phyloP scores from a whole-genome alignment of 2,329 filamentous ascomycete genomes.

The Coleophoma cylindrospora region DNA sequence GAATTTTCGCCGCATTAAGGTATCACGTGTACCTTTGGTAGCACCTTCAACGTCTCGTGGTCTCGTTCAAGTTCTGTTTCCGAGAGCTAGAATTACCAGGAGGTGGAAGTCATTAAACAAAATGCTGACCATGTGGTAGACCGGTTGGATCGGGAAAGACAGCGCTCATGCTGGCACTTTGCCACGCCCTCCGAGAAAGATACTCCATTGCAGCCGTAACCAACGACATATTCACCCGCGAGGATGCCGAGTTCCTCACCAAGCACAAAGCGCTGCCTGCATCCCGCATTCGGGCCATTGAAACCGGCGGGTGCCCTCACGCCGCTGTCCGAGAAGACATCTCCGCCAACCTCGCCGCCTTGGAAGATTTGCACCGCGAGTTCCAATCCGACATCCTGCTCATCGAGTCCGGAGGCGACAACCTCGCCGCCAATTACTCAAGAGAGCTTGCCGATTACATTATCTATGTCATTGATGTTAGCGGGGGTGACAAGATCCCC shows the following conservation, averaged over 20 bases:
- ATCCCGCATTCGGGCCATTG: slow-evolving; percentile 85
- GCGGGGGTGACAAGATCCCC: slow-evolving; percentile 93
- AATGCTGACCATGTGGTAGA: slow-evolving; percentile 37
- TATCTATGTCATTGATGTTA: slow-evolving; percentile 97
- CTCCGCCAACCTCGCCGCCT: slow-evolving; percentile 82
- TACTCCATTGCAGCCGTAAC: slow-evolving; percentile 94
- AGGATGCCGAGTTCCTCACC: slow-evolving; percentile 97
- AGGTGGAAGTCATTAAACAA: neutral
- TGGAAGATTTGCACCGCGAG: slow-evolving; percentile 79
- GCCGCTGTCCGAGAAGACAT: slow-evolving; percentile 98
- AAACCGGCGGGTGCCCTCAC: slow-evolving; percentile 95
- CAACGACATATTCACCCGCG: slow-evolving; percentile 97
- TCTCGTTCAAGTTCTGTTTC: neutral
- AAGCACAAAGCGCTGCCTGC: slow-evolving; percentile 78
- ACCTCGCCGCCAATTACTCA: slow-evolving; percentile 94
- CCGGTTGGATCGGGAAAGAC: slow-evolving; percentile 97
- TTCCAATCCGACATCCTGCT: slow-evolving; percentile 81
- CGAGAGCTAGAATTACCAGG: neutral
- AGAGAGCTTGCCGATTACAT: slow-evolving; percentile 95
- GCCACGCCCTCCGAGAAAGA: slow-evolving; percentile 71
- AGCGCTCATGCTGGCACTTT: slow-evolving; percentile 91
- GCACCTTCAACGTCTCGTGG: slow-evolving; percentile 3
- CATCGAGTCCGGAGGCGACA: slow-evolving; percentile 94
- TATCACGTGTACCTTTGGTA: slow-evolving; percentile 1
- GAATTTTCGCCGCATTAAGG: neutral